phyloP scores from a whole-genome alignment of 129 eudicot species.

The Oenanthe sinensis region DNA sequence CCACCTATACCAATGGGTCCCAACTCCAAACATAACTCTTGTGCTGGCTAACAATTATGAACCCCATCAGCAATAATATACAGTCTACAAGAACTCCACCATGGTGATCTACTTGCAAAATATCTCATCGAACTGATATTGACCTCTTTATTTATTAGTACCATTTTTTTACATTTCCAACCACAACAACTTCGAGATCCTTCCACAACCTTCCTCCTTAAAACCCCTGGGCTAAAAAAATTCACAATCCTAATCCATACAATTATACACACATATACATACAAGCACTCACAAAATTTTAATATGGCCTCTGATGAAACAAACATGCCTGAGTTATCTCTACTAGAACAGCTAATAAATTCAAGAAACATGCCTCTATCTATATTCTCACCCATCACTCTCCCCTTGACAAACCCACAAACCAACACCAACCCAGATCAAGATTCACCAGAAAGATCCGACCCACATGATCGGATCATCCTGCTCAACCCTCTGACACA shows the following conservation, averaged over 20 bases:
- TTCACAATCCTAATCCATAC: background rate
- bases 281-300: background rate
- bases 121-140: background rate
- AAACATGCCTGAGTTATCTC: conserved; percentile 11
- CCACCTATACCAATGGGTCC: background rate
- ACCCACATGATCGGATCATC: conserved; percentile 40
- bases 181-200: conserved; percentile 35
- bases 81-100: conserved; percentile 4
- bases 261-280: background rate
- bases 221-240: background rate
- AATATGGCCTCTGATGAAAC: conserved; percentile 40
- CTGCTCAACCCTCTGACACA: conserved; percentile 52
- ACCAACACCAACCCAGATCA: conserved; percentile 11
- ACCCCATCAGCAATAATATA: conserved; percentile 3
- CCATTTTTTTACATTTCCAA: background rate
- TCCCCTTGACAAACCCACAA: conserved; percentile 18
- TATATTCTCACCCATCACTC: conserved; percentile 30
- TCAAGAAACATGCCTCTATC: conserved; percentile 43
- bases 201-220: conserved; percentile 27
- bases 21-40: background rate
- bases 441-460: conserved; percentile 6
- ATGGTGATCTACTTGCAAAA: background rate
- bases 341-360: conserved; percentile 16
- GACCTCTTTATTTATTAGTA: background rate
- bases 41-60: background rate